Base-by-base conservation (phyloP, 306 rosid species). In the Ochetophila trinervis region DNA sequence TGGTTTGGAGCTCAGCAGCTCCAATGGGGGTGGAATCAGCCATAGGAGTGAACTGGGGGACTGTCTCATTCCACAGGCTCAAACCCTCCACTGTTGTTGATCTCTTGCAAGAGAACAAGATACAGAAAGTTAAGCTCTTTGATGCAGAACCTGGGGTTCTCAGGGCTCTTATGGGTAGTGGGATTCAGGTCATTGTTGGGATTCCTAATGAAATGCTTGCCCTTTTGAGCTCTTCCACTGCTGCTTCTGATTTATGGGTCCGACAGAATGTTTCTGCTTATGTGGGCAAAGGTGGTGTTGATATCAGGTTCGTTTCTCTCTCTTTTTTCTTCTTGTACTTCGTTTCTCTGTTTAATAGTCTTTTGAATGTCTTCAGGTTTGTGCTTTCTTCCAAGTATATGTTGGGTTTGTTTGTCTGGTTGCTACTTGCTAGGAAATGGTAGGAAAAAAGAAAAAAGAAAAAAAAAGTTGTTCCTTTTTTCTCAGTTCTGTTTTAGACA, bases 11-110 rank as follows among this genome's bases (percentile, higher is more conserved):
- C 66, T 76, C 68, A 42, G 62, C 62, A 18, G 35, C 32, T 75
- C 79, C 85, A 2, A 47, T 51, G 72, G 84, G 47, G 72, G 84
- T 58, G 27, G 89, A 91, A 71, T 84, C 99, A 14, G 90, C 76
- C 35, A 61, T 86, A 45, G 99, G 94, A 30, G 82, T 93, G 37
- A 93, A 93, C 86, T 93, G 99, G 99, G 97, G 99, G 3, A 83
- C 88, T 22, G 7, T 93, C 20, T 86, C 99, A 1, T 79, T 73
- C 51, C 96, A 78, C 83, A 84, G 63, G 76, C 64, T 93, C 72
- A 86, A 76, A 45, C 98, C 98, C 10, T 50, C 90, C 16, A 77
- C 86, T 4, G 99, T 87, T 54, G 99, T 93, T 60, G 78, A 80
- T 83, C 97, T 93, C 45, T 68, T 90, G 62, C 83, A 87, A 63